Evolutionary conservation across 139 green algal species (phyloP).

Genomic region (Volvox reticuliferus): DNA sequence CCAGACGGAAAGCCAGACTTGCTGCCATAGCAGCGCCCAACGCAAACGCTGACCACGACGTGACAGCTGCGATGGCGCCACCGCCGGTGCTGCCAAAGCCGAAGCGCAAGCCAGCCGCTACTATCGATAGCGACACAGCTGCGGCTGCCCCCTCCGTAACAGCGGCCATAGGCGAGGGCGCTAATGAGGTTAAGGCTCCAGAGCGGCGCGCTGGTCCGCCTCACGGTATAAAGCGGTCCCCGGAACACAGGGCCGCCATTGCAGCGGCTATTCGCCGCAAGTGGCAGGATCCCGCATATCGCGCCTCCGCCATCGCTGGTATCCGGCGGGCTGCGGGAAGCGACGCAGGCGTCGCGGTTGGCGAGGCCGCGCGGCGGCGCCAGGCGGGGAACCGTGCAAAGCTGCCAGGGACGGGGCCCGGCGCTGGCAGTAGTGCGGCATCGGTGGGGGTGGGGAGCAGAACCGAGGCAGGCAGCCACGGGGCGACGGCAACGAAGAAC

Average conservation of each 20-base stretch:
- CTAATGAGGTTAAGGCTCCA: neutral
- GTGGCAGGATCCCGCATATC: slow-evolving; percentile 65
- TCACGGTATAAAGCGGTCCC: neutral
- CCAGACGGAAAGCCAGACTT: neutral
- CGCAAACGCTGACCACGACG: neutral
- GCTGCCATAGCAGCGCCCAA: neutral
- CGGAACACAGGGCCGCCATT: slow-evolving; percentile 33
- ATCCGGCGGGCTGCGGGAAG: slow-evolving; percentile 28
- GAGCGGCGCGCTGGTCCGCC: neutral
- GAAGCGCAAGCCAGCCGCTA: neutral
- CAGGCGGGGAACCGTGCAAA: neutral
- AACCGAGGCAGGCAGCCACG: too few relatives aligned
- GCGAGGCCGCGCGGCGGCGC: neutral
- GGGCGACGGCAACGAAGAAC: neutral
- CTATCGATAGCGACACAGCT: neutral
- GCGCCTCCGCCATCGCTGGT: slow-evolving; percentile 24
- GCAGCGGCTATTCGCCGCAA: slow-evolving; percentile 54
- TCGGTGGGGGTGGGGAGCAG: too few relatives aligned
- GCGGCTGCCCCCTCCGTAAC: neutral
- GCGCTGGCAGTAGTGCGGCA: neutral
- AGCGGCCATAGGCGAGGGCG: neutral
- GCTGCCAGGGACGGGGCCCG: neutral
- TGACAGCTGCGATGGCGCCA: neutral
- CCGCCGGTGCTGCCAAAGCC: slow-evolving; percentile 3
- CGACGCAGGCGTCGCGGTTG: neutral